A percentile compares a stretch with the other conserved stretches of the same genome.
Evolutionary conservation across 495 filamentous ascomycete genomes (phyloP).

Genomic region (Penicillium psychrofluorescens): DNA sequence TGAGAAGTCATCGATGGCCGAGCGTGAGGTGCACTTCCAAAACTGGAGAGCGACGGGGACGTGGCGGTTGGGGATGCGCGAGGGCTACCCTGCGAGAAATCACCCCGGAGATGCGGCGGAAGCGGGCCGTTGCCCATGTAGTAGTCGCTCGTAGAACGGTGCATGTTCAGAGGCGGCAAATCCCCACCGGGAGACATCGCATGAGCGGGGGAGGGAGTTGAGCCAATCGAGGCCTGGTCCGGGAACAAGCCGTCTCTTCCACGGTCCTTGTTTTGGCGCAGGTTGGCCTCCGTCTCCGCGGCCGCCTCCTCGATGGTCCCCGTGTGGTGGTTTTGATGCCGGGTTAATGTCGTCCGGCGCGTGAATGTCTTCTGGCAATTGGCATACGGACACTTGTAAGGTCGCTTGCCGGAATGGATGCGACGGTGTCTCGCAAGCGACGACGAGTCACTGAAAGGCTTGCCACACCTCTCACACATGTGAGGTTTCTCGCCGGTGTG

Average conservation of each 20-base stretch:
- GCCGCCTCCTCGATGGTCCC: slow-evolving; percentile 93
- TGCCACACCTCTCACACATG: slow-evolving; percentile 93
- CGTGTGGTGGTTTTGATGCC: slow-evolving; percentile 93
- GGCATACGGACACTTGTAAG: slow-evolving; percentile 95
- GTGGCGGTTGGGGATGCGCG: slow-evolving; percentile 59
- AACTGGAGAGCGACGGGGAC: slow-evolving; percentile 52
- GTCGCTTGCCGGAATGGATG: slow-evolving; percentile 92
- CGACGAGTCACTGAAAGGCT: slow-evolving; percentile 99
- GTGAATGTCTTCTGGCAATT: slow-evolving; percentile 99
- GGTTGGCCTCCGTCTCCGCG: slow-evolving; percentile 75
- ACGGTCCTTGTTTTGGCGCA: slow-evolving; percentile 52
- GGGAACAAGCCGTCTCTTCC: slow-evolving; percentile 67
- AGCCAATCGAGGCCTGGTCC: slow-evolving; percentile 71
- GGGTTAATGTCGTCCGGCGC: slow-evolving; percentile 84
- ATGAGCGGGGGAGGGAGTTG: slow-evolving; percentile 81
- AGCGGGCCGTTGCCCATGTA: slow-evolving; percentile 64
- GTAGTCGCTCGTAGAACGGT: slow-evolving; percentile 57
- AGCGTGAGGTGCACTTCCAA: slow-evolving; percentile 45
- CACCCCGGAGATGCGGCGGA: slow-evolving; percentile 75
- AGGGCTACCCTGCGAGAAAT: slow-evolving; percentile 68
- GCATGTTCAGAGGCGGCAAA: slow-evolving; percentile 66
- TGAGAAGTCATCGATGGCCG: slow-evolving; percentile 72
- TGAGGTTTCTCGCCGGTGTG: slow-evolving; percentile 98
- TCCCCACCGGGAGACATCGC: slow-evolving; percentile 77
- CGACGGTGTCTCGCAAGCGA: slow-evolving; percentile 88